Evolutionary conservation across 345 rosid genomes (phyloP), one percentile per base, ranked within the genome.

Genomic region (Sisymbrium altissimum): DNA sequence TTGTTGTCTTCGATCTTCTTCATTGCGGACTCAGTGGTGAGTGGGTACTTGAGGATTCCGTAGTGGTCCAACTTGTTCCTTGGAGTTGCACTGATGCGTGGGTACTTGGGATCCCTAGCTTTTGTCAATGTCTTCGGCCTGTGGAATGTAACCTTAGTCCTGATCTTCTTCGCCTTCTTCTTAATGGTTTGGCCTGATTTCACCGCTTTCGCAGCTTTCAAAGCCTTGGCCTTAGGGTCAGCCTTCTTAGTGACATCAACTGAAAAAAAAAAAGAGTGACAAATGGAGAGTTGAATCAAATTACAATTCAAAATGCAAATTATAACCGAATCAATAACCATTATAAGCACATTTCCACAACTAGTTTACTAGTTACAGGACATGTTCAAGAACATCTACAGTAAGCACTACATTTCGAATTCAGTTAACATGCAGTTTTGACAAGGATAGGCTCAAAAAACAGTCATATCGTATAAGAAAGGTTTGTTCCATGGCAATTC

Each of bases 1-100:
- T 82, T 87, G 85, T 84, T 87, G 52, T 87, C 89, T 58, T 87
- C 87, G 5, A 87, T 85, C 79, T 87, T 87, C 75, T 87, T 85
- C 89, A 87, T 87, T 6, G 91, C 91, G 0, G 89, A 87, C 55
- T 87, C 86, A 0, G 91, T 85, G 2, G 91, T 87, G 55, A 87
- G 84, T 7, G 91, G 91, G 32, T 66, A 84, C 73, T 85, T 87
- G 65, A 87, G 78, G 60, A 85, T 85, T 33, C 80, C 85, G 79
- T 85, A 85, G 3, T 78, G 78, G 25, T 78, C 81, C 74, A 78
- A 66, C 32, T 78, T 78, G 78, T 72, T 72, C 76, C 81, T 66
- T 1, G 81, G 81, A 14, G 74, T 8, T 3, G 81, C 81, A 18
- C 81, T 78, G 70, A 59, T 52, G 0, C 70, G 33, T 7, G 59